These are phyloP conservation scores for Carpinus fangiana DNA, from an alignment of 306 rosid genomes.

Conservation along the genomic window DNA sequence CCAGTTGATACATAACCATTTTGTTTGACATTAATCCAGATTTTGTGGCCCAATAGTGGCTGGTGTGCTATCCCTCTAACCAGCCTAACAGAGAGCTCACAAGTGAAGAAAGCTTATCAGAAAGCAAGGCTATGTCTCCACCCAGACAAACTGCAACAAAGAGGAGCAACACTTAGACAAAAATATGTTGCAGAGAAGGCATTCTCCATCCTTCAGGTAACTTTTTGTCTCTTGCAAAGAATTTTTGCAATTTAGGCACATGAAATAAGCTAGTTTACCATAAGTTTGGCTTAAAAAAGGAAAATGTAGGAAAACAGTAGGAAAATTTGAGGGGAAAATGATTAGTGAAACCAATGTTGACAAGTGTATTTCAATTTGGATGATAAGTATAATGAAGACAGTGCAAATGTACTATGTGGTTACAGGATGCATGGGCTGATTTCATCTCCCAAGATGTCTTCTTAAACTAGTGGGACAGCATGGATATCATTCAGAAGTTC, in stretches of 20 bases:
- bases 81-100: conserved; percentile 59
- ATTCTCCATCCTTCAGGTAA: conserved; percentile 83
- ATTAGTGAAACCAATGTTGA: neutral
- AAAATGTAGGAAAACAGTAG: conserved; percentile 3
- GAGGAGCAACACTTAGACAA: conserved; percentile 75
- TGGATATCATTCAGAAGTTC: conserved; percentile 13
- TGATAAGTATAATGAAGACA: too few relatives aligned
- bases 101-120: conserved; percentile 81
- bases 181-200: conserved; percentile 74
- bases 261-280: neutral
- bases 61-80: conserved; percentile 67
- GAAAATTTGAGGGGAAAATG: neutral
- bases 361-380: neutral
- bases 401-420: conserved; percentile 14
- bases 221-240: neutral
- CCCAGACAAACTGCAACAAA: conserved; percentile 93
- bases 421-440: conserved; percentile 87
- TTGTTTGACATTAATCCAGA: conserved; percentile 45
- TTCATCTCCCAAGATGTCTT: conserved; percentile 73
- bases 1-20: conserved; percentile 22
- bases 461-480: conserved; percentile 29
- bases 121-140: conserved; percentile 89
- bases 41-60: conserved; percentile 71
- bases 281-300: neutral
- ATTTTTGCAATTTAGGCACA: conserved; percentile 2